Conservation (phyloP, 768 basidiomycete species). For the Suillus fuscotomentosus region DNA sequence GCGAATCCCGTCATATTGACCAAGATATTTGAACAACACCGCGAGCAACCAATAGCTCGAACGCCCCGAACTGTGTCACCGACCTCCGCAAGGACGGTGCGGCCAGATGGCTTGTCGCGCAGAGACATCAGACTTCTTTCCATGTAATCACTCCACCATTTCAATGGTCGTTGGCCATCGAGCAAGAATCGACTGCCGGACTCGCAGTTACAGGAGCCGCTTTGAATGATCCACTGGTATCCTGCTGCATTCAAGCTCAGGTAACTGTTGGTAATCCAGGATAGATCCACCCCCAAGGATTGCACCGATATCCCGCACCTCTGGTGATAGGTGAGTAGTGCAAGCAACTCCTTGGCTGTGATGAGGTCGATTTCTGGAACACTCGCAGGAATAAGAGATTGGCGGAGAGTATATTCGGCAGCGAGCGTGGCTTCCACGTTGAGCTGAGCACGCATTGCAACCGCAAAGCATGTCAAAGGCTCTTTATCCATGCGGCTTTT, state of each 20-base stretch:
- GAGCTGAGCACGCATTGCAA: conserved; percentile 22
- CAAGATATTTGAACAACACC: neutral
- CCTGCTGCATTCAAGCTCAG: neutral
- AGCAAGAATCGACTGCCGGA: neutral
- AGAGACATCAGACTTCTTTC: neutral
- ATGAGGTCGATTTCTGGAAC: conserved; percentile 22
- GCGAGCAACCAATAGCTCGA: neutral
- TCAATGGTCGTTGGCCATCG: neutral
- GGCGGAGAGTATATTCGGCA: conserved; percentile 20
- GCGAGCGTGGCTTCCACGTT: conserved; percentile 20
- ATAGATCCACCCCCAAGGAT: conserved; percentile 1
- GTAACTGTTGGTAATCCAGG: conserved; percentile 5
- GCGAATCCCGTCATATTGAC: conserved; percentile 2
- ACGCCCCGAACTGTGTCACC: neutral
- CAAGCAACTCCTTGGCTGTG: conserved; percentile 18
- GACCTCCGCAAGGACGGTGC: neutral
- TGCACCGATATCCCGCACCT: conserved; percentile 2
- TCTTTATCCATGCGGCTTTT: conserved; percentile 12
- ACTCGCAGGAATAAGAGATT: conserved; percentile 17
- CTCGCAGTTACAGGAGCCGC: neutral
- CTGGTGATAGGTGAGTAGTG: conserved; percentile 14
- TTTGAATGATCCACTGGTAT: conserved; percentile 4
- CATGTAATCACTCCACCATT: conserved; percentile 14
- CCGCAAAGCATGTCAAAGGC: conserved; percentile 25
- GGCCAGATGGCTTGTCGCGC: conserved; percentile 5